Conservation (phyloP, 768 basidiomycete species). For the Pisolithus microcarpus region DNA sequence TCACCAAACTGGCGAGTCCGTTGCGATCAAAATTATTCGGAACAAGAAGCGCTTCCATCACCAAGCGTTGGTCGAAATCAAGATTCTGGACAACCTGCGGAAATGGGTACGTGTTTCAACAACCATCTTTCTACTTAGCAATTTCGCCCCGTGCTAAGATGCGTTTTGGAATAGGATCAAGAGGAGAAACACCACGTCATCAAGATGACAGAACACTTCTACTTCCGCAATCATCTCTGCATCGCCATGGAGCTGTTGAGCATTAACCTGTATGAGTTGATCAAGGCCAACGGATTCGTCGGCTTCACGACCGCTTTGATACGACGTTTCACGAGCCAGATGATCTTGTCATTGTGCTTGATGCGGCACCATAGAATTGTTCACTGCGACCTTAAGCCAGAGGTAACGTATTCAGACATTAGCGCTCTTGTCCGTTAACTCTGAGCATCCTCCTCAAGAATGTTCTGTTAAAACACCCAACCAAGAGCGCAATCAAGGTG, state of each 20-base stretch:
- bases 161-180: constrained; percentile 54
- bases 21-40: constrained; percentile 97
- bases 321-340: constrained; percentile 92
- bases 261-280: constrained; percentile 97
- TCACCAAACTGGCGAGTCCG: constrained; percentile 90
- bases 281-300: constrained; percentile 97
- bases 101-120: constrained; percentile 79
- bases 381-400: constrained; percentile 97
- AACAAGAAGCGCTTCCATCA: constrained; percentile 99
- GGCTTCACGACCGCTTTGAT: constrained; percentile 97
- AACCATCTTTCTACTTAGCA: neutral
- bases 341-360: constrained; percentile 83
- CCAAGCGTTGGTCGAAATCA: constrained; percentile 98
- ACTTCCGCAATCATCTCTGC: constrained; percentile 95
- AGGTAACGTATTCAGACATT: constrained; percentile 45
- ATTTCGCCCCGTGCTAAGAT: neutral
- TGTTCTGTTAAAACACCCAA: constrained; percentile 87
- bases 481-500: constrained; percentile 94
- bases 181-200: constrained; percentile 97
- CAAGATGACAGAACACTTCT: constrained; percentile 97
- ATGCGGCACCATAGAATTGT: constrained; percentile 98
- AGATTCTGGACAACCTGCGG: constrained; percentile 90
- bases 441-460: constrained; percentile 49
- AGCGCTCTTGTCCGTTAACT: neutral
- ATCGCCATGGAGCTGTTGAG: constrained; percentile 97